These are phyloP conservation scores for Tetrahymena borealis DNA, from an alignment of 73 alveolate species.

Conservation along the genomic window DNA sequence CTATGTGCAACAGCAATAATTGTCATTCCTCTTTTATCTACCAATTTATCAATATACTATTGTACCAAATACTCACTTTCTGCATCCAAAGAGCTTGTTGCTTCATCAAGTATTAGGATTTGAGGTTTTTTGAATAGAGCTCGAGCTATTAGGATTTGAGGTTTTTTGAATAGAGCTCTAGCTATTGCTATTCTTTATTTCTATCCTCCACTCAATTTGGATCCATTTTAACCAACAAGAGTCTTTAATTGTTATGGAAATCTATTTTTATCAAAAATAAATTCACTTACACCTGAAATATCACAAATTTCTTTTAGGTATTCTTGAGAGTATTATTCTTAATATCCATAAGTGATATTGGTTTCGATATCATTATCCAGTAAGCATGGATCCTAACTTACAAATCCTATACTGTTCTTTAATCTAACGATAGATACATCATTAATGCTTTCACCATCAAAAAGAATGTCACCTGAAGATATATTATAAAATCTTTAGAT, in stretches of 20 bases:
- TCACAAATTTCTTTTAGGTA: conserved; percentile 42
- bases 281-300: conserved; percentile 57
- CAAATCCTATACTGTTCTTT: conserved; percentile 52
- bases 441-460: conserved; percentile 39
- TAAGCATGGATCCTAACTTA: conserved; percentile 87
- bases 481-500: conserved; percentile 12
- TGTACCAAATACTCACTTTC: conserved; percentile 59
- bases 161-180: conserved; percentile 61
- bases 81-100: conserved; percentile 74
- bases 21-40: conserved; percentile 38
- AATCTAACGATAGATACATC: conserved; percentile 36
- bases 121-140: too few species aligned
- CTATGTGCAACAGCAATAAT: conserved; percentile 47
- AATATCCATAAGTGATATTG: conserved; percentile 62
- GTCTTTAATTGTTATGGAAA: conserved; percentile 64
- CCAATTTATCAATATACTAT: conserved; percentile 49
- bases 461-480: conserved; percentile 1
- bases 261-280: conserved; percentile 57
- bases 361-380: conserved; percentile 82
- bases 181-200: conserved; percentile 76
- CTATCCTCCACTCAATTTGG: conserved; percentile 61
- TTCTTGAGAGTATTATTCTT: conserved; percentile 47
- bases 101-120: conserved; percentile 76
- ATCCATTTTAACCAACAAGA: conserved; percentile 62
- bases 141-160: too few species aligned